These are phyloP conservation scores for Nigrospora oryzae DNA, from an alignment of 2,329 filamentous ascomycete genomes.

Conservation along the genomic window DNA sequence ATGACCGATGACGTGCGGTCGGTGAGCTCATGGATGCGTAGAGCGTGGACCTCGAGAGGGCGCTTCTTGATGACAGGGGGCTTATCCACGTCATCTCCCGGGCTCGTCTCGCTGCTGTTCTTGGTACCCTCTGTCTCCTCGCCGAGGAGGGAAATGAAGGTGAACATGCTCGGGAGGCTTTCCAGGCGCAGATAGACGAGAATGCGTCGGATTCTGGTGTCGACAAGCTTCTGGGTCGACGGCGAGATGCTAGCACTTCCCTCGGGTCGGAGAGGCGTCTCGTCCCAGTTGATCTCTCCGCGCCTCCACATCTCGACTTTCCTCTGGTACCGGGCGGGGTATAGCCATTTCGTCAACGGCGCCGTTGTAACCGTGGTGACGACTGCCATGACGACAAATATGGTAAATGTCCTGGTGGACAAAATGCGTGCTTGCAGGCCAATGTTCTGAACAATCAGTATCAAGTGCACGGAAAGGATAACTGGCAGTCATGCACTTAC, in stretches of 20 bases:
- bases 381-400: slow-evolving; percentile 77
- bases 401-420: slow-evolving; percentile 64
- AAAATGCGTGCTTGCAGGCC: slow-evolving; percentile 65
- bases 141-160: slow-evolving; percentile 74
- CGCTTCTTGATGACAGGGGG: slow-evolving; percentile 23
- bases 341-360: slow-evolving; percentile 57
- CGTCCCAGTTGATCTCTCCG: slow-evolving; percentile 77
- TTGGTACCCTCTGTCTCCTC: slow-evolving; percentile 24
- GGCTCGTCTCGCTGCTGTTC: slow-evolving; percentile 7
- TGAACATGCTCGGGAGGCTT: slow-evolving; percentile 73
- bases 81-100: slow-evolving; percentile 15
- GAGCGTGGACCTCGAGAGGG: slow-evolving; percentile 67
- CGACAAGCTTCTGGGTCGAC: slow-evolving; percentile 20
- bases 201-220: slow-evolving; percentile 48
- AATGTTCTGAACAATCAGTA: slow-evolving; percentile 43
- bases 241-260: slow-evolving; percentile 22
- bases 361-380: slow-evolving; percentile 68
- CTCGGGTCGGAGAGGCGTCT: slow-evolving; percentile 38
- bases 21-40: slow-evolving; percentile 80
- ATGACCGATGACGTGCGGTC: slow-evolving; percentile 94
- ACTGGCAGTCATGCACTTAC: slow-evolving; percentile 35
- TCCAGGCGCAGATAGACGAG: slow-evolving; percentile 80
- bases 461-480: slow-evolving; percentile 8
- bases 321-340: slow-evolving; percentile 67
- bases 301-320: slow-evolving; percentile 56